These are phyloP conservation scores for Polymyxa betae DNA, from an alignment of 208 protist species.

Conservation along the genomic window DNA sequence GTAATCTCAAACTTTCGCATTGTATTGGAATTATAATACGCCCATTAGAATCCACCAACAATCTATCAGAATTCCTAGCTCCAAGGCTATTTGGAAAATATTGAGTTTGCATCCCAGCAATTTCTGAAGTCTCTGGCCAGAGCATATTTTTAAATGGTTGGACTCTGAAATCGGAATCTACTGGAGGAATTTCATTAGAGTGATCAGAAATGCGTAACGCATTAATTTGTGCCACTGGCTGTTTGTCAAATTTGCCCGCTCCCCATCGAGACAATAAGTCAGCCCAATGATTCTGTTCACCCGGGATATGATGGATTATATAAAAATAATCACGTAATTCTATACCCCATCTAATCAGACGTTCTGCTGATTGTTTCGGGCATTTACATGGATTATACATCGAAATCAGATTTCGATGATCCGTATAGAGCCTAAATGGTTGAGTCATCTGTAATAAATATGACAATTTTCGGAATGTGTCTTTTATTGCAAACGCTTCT, in stretches of 20 bases:
- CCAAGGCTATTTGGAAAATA: too few species aligned
- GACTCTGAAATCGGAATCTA: too few species aligned
- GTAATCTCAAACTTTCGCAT: neutral
- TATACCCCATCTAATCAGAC: slow-evolving; percentile 2
- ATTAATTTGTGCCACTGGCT: too few species aligned
- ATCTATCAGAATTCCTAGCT: neutral
- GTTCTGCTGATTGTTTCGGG: neutral
- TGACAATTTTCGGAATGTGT: neutral
- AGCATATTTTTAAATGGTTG: too few species aligned
- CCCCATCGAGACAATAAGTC: slow-evolving; percentile 15
- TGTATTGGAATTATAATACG: neutral
- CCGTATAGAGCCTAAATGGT: slow-evolving; percentile 8
- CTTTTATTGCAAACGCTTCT: neutral
- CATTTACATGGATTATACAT: neutral
- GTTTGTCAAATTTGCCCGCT: too few species aligned
- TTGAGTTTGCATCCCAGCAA: too few species aligned
- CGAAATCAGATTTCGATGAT: slow-evolving; percentile 9
- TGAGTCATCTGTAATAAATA: slow-evolving; percentile 1
- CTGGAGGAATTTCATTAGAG: too few species aligned
- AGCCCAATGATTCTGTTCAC: neutral
- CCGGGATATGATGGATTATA: neutral
- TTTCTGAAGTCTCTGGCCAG: too few species aligned
- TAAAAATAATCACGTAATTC: neutral
- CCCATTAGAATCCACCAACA: neutral
- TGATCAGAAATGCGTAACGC: too few species aligned